These are phyloP conservation scores for Ustilago sp. DNA, from an alignment of 1,284 basidiomycete genomes.

Conservation along the genomic window DNA sequence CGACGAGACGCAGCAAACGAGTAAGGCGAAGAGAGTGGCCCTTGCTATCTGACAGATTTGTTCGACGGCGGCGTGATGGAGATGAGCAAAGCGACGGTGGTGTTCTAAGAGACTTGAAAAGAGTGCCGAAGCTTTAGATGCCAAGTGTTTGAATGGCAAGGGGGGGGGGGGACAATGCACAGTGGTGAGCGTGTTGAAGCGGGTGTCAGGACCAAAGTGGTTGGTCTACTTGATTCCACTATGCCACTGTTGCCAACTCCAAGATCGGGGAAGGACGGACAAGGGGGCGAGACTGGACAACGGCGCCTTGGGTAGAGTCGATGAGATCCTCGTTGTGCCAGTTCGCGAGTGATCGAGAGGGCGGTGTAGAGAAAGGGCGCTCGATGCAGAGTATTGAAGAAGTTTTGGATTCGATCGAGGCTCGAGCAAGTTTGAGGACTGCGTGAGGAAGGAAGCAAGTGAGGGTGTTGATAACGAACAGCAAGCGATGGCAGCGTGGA, in stretches of 20 bases:
- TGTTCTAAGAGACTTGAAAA: neutral
- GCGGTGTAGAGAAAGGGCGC: neutral
- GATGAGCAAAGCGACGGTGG: neutral
- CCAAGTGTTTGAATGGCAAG: neutral
- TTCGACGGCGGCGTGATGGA: neutral
- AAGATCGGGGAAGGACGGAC: neutral
- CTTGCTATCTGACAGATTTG: neutral
- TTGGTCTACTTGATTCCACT: too few relatives aligned
- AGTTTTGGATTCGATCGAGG: neutral
- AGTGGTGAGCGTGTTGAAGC: neutral
- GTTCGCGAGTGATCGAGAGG: neutral
- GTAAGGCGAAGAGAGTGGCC: neutral
- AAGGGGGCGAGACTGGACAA: neutral
- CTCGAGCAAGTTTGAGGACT: neutral
- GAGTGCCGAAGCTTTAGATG: neutral
- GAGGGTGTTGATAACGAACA: neutral
- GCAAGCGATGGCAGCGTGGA: slow-evolving; percentile 2
- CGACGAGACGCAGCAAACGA: neutral
- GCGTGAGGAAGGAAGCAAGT: neutral
- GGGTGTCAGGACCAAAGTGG: neutral
- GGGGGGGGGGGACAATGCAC: neutral
- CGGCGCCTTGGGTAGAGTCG: neutral
- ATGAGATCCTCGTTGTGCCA: neutral
- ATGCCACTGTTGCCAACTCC: neutral
- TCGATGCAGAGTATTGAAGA: neutral